Percentiles rank a stretch among this genome's conserved stretches.
Conservation (phyloP, 2,329 filamentous ascomycete genomes). For the Dichotomopilus funicola region DNA sequence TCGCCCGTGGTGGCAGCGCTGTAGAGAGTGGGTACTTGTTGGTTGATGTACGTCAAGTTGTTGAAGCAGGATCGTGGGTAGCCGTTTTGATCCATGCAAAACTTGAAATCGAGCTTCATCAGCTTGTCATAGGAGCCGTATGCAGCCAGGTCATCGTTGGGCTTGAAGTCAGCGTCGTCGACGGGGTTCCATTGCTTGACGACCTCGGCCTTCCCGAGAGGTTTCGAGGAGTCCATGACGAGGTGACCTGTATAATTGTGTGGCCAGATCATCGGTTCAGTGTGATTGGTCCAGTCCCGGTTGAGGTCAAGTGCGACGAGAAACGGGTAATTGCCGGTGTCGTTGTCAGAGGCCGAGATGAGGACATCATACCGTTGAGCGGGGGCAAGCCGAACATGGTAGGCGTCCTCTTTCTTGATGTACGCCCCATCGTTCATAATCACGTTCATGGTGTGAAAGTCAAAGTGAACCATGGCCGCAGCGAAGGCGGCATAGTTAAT, state of each 20-base stretch:
- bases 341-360: slow-evolving; percentile 29
- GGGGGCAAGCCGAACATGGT: slow-evolving; percentile 36
- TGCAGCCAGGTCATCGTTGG: slow-evolving; percentile 45
- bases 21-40: slow-evolving; percentile 66
- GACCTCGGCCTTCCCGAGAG: slow-evolving; percentile 26
- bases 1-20: slow-evolving; percentile 55
- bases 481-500: slow-evolving; percentile 41
- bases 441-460: slow-evolving; percentile 38
- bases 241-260: slow-evolving; percentile 41
- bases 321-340: slow-evolving; percentile 38
- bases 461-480: slow-evolving; percentile 38
- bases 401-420: slow-evolving; percentile 30
- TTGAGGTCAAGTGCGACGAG: slow-evolving; percentile 40
- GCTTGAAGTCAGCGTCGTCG: slow-evolving; percentile 56
- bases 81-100: slow-evolving; percentile 55
- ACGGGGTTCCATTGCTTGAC: slow-evolving; percentile 42
- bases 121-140: slow-evolving; percentile 48
- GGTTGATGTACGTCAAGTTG: slow-evolving; percentile 58
- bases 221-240: slow-evolving; percentile 30
- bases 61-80: slow-evolving; percentile 59
- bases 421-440: slow-evolving; percentile 41
- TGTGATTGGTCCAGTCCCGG: slow-evolving; percentile 33
- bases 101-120: slow-evolving; percentile 50
- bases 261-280: slow-evolving; percentile 23
- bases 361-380: slow-evolving; percentile 43